phyloP scores from a whole-genome alignment of 1,284 basidiomycete species.

The Cryptococcus sp. region DNA sequence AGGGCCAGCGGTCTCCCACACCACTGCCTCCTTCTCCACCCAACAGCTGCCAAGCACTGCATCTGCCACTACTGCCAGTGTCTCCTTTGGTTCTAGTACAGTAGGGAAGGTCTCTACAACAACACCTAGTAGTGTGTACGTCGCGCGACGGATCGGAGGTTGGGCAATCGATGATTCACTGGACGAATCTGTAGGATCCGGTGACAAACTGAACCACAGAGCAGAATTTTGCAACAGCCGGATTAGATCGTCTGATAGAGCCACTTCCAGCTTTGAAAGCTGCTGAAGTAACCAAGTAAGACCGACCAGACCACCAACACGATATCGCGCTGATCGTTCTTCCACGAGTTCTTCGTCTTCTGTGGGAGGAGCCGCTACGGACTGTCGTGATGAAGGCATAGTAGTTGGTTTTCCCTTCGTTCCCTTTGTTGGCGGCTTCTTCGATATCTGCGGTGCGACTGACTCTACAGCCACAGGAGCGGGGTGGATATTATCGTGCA shows the following conservation, averaged over 20 bases:
- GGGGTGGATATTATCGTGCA: conserved; percentile 72
- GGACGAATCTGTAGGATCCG: conserved; percentile 6
- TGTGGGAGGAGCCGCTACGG: conserved; percentile 16
- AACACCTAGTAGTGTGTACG: conserved; percentile 36
- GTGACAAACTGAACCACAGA: conserved; percentile 42
- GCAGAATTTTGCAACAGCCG: conserved; percentile 35
- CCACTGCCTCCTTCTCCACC: conserved; percentile 68
- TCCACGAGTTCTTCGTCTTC: conserved; percentile 52
- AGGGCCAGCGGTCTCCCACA: conserved; percentile 68
- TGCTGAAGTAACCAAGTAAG: conserved; percentile 59
- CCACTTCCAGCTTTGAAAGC: conserved; percentile 21
- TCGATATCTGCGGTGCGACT: conserved; percentile 15
- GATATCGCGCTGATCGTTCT: conserved; percentile 69
- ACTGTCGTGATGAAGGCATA: conserved; percentile 12
- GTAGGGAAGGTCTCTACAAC: conserved; percentile 35
- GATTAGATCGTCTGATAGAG: conserved; percentile 29
- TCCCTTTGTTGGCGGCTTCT: conserved; percentile 16
- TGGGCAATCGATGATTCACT: conserved; percentile 24
- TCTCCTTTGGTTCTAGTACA: conserved; percentile 27
- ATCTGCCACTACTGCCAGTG: conserved; percentile 56
- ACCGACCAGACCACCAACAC: conserved; percentile 71
- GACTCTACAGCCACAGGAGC: conserved; percentile 32
- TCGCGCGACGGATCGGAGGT: conserved; percentile 45
- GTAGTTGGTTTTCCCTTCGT: conserved; percentile 13
- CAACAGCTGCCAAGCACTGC: conserved; percentile 72